A percentile compares a stretch with the other conserved stretches of the same genome.
Evolutionary conservation across 352 stramenopile genomes (phyloP).

Genomic region (Globisporangium rhizosaccharum): DNA sequence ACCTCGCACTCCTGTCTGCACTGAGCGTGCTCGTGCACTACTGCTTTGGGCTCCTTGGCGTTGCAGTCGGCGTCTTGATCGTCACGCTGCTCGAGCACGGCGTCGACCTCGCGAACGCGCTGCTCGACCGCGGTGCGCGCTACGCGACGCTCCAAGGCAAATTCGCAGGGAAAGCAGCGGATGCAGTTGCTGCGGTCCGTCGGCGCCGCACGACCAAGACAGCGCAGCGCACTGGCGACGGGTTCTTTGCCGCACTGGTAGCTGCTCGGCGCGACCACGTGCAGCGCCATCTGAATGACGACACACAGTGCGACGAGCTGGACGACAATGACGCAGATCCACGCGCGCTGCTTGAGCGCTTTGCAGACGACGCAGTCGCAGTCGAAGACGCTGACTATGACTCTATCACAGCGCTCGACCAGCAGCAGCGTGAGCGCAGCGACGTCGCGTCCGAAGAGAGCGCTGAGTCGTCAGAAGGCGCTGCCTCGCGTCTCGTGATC

Average conservation of each 20-base stretch:
- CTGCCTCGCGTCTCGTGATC: slow-evolving; percentile 24
- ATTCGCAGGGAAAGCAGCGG: slow-evolving; percentile 3
- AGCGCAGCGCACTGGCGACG: neutral
- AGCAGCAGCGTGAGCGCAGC: neutral
- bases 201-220: slow-evolving; percentile 1
- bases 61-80: slow-evolving; percentile 33
- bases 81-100: slow-evolving; percentile 39
- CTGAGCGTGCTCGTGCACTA: slow-evolving; percentile 65
- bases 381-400: slow-evolving; percentile 1
- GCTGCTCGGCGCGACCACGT: neutral
- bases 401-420: neutral
- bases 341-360: slow-evolving; percentile 8
- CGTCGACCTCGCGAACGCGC: neutral
- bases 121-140: slow-evolving; percentile 1
- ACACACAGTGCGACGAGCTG: neutral
- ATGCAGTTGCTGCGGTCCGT: neutral
- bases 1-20: slow-evolving; percentile 51
- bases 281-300: neutral
- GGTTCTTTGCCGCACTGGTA: neutral
- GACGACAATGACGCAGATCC: neutral
- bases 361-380: neutral
- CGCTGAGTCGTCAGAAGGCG: slow-evolving; percentile 1
- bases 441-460: neutral
- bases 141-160: neutral
- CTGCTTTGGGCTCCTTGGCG: slow-evolving; percentile 46